Percentiles rank a stretch among this genome's conserved stretches.
These are phyloP conservation scores for Aaosphaeria pasadenensis DNA, from an alignment of 2,329 filamentous ascomycete species.

Conservation along the genomic window DNA sequence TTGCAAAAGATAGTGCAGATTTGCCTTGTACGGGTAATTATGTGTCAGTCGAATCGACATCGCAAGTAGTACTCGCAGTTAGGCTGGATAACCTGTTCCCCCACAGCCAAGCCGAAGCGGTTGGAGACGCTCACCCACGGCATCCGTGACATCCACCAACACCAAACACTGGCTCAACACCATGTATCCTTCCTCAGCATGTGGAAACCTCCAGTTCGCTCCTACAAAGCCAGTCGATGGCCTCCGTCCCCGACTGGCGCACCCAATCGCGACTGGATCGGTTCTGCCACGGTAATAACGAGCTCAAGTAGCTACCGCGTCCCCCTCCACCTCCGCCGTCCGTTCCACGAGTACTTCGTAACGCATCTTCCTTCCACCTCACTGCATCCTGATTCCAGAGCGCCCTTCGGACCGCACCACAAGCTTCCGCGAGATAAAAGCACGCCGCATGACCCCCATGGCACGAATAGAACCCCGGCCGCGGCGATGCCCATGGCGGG, in stretches of 20 bases:
- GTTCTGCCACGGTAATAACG: slow-evolving; percentile 1
- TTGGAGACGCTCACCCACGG: slow-evolving; percentile 4
- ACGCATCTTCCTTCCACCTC: slow-evolving; percentile 93
- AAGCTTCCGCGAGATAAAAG: slow-evolving; percentile 84
- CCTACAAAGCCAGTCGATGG: slow-evolving; percentile 18
- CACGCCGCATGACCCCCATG: slow-evolving; percentile 64
- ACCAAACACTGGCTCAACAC: slow-evolving; percentile 15
- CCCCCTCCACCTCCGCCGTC: slow-evolving; percentile 22
- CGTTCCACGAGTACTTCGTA: slow-evolving; percentile 95
- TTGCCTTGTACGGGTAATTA: too few relatives aligned
- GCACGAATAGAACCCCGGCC: slow-evolving; percentile 31
- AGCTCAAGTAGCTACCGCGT: background rate
- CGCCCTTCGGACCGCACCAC: slow-evolving; percentile 65
- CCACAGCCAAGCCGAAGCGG: background rate
- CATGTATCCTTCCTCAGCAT: slow-evolving; percentile 36
- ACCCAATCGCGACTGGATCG: slow-evolving; percentile 2
- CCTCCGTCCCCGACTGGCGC: slow-evolving; percentile 6
- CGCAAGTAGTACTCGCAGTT: too few relatives aligned
- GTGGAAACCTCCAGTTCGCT: slow-evolving; percentile 33
- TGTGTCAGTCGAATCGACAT: too few relatives aligned
- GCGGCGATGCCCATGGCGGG: slow-evolving; percentile 31
- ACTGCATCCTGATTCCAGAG: slow-evolving; percentile 78
- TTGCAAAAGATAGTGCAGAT: too few relatives aligned
- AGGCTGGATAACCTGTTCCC: background rate
- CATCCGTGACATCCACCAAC: slow-evolving; percentile 26